Percentiles rank a stretch among this genome's conserved stretches.
phyloP scores from a whole-genome alignment of 2,329 filamentous ascomycete species.

The Stagonosporopsis vannaccii region DNA sequence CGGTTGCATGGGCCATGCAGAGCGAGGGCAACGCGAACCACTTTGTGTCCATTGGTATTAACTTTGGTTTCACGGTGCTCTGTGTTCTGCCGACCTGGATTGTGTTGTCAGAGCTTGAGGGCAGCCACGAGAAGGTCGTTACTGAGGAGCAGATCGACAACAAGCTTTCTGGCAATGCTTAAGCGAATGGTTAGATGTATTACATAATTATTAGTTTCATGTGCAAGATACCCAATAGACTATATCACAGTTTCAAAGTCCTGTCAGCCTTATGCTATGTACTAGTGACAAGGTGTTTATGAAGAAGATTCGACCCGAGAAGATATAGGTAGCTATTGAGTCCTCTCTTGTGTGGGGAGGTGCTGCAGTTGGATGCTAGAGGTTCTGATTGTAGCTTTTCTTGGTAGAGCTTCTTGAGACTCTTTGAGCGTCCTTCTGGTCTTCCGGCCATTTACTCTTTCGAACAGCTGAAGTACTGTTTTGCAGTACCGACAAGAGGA shows the following conservation, averaged over 20 bases:
- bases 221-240: slow-evolving; percentile 17
- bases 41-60: slow-evolving; percentile 47
- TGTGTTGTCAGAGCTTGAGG: slow-evolving; percentile 41
- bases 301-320: too few relatives aligned
- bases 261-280: too few relatives aligned
- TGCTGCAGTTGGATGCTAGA: too few relatives aligned
- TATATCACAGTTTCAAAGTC: background rate
- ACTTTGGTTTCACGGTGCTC: slow-evolving; percentile 44
- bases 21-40: slow-evolving; percentile 46
- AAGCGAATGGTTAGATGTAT: background rate
- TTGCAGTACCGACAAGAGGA: too few relatives aligned
- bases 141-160: slow-evolving; percentile 26
- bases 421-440: too few relatives aligned
- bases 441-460: too few relatives aligned
- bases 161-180: slow-evolving; percentile 15
- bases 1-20: slow-evolving; percentile 49
- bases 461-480: too few relatives aligned
- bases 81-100: slow-evolving; percentile 46
- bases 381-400: too few relatives aligned
- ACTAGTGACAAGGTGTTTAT: background rate
- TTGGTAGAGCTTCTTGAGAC: too few relatives aligned
- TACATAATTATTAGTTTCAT: background rate
- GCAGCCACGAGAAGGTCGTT: slow-evolving; percentile 39
- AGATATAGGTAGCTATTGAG: too few relatives aligned
- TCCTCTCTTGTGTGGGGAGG: too few relatives aligned